Evolutionary conservation across 2,329 filamentous ascomycete genomes (phyloP).

Genomic region (Botrytis hyacinthi): DNA sequence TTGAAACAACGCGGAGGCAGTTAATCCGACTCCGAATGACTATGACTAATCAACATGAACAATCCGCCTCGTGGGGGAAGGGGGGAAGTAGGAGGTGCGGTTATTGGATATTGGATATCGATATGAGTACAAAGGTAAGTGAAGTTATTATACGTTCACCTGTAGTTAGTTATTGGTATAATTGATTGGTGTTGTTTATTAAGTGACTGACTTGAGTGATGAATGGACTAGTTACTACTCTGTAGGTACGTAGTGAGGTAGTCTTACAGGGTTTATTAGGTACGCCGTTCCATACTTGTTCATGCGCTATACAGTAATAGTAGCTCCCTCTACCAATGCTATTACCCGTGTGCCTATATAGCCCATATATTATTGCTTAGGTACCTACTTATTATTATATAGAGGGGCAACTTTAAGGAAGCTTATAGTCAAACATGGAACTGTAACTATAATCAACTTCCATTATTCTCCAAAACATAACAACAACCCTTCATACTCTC

Average conservation of each 20-base stretch:
- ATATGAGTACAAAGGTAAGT: neutral
- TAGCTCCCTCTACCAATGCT: neutral
- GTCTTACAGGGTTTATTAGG: neutral
- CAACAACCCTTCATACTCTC: neutral
- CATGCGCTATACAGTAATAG: neutral
- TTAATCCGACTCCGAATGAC: constrained; percentile 17
- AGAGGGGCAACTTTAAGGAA: constrained; percentile 24
- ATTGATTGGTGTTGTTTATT: neutral
- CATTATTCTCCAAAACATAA: neutral
- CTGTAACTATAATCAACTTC: constrained; percentile 4
- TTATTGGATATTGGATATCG: neutral
- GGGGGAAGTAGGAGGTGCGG: neutral
- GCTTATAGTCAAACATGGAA: constrained; percentile 26
- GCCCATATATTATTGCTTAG: neutral
- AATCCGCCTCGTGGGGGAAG: no score
- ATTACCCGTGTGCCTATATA: neutral
- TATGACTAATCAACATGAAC: neutral
- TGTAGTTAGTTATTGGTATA: neutral
- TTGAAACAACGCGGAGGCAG: neutral
- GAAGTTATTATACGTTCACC: neutral
- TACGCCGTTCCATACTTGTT: neutral
- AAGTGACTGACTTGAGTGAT: neutral
- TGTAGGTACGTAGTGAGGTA: neutral
- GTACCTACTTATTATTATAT: neutral
- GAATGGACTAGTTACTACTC: neutral